phyloP scores from a whole-genome alignment of 2,329 filamentous ascomycete genomes.

The Akanthomyces lecanii region DNA sequence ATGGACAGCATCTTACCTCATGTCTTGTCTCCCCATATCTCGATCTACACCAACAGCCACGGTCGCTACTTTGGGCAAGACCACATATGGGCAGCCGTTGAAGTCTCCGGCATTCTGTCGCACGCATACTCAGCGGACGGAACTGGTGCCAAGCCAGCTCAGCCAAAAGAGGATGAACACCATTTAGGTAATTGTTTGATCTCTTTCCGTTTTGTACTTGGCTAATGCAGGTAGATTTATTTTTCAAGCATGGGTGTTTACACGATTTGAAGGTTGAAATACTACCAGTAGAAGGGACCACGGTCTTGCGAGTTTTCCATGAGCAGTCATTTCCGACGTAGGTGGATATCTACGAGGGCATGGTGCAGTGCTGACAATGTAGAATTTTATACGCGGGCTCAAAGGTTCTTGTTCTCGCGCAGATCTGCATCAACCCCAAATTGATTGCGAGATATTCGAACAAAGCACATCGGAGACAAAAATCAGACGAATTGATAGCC shows the following conservation, averaged over 20 bases:
- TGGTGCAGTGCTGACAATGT: background rate
- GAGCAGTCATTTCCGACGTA: slow-evolving; percentile 42
- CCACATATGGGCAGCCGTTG: slow-evolving; percentile 20
- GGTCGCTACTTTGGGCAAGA: slow-evolving; percentile 15
- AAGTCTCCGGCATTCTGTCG: slow-evolving; percentile 21
- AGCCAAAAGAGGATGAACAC: slow-evolving; percentile 10
- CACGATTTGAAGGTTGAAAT: slow-evolving; percentile 47
- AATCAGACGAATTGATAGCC: slow-evolving; percentile 53
- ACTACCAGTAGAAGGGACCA: slow-evolving; percentile 36
- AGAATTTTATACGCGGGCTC: slow-evolving; percentile 43
- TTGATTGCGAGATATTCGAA: slow-evolving; percentile 6
- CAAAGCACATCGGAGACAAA: slow-evolving; percentile 31
- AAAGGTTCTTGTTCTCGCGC: slow-evolving; percentile 45
- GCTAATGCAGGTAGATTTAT: slow-evolving; percentile 26
- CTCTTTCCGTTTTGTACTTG: background rate
- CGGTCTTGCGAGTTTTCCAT: slow-evolving; percentile 44
- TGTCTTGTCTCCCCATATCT: slow-evolving; percentile 20
- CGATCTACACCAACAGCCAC: slow-evolving; percentile 15
- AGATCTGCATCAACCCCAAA: slow-evolving; percentile 34
- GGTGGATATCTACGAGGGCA: slow-evolving; percentile 16
- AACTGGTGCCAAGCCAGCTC: slow-evolving; percentile 1
- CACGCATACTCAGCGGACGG: slow-evolving; percentile 16
- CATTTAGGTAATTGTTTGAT: slow-evolving; percentile 7
- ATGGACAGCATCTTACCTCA: slow-evolving; percentile 15
- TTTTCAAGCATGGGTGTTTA: slow-evolving; percentile 43